Evolutionary conservation across 1,284 basidiomycete species (phyloP), one percentile per base, ranked within the genome.

Genomic region (Bjerkandera adusta): DNA sequence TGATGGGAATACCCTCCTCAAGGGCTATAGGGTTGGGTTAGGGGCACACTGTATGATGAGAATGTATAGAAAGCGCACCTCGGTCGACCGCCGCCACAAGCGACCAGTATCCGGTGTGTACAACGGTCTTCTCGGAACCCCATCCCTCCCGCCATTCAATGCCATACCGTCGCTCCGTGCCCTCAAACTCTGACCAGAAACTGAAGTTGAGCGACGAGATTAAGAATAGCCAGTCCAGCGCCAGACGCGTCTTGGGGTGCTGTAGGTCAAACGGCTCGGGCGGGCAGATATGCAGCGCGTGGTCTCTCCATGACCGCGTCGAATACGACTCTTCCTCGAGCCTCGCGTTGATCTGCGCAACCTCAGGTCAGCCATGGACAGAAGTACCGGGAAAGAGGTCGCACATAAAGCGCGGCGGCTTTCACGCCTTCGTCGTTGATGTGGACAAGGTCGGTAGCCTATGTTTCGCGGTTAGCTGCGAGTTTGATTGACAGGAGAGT

Each of bases 121-220:
- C 67, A 34, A 65, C 71, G 34, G 53, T 70, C 26, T 65, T 63
- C 1, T 73, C 62, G 10, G 67, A 67, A n/a, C 63, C 61, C 88
- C 89, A 89, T 2, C 79, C 75, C n/a, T 71, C 64, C 35, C 77
- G 72, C 88, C 89, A 92, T 53, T 82, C 74, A 2, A 92, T 79
- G 7, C 83, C 87, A 58, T 82, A 92, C 18, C 85, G 72, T 36
- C 77, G 76, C 2, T 65, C 53, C 7, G 57, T 62, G 0, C 77
- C 78, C 47, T 83, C 79, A 35, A 68, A 71, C 51, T 85, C 79
- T 1, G 88, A 90, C 89, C 89, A 92, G 60, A 92, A 92, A 54
- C 81, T 86, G 65, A 92, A 92, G 63, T 92, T 92, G 38, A 92
- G 73, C 2, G 84, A 74, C 0, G 89, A 89, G 27, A 92, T 81